A percentile compares a stretch with the other conserved stretches of the same genome.
phyloP scores from a whole-genome alignment of 768 basidiomycete genomes.

The Leucocoprinus leucothites region DNA sequence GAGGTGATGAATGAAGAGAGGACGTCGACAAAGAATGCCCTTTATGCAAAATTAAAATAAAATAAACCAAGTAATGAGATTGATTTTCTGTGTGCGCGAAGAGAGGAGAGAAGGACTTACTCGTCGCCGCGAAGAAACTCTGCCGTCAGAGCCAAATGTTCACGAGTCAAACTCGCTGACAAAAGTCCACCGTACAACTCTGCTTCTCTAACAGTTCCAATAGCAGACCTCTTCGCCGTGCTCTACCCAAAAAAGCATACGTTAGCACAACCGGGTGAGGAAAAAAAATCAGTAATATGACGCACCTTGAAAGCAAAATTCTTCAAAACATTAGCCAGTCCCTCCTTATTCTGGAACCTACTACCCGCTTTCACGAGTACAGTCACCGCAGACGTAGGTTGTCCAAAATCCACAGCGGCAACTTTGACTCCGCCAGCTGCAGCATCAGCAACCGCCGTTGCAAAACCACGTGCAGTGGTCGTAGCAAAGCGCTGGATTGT shows the following conservation, averaged over 20 bases:
- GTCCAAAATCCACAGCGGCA: constrained; percentile 77
- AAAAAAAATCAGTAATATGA: constrained; percentile 2
- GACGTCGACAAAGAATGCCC: constrained; percentile 86
- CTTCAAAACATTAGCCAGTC: constrained; percentile 92
- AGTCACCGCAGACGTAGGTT: constrained; percentile 83
- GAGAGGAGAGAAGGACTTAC: constrained; percentile 71
- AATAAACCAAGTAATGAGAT: background rate
- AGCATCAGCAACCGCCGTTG: constrained; percentile 70
- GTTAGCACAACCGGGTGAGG: background rate
- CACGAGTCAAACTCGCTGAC: constrained; percentile 78
- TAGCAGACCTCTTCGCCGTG: constrained; percentile 79
- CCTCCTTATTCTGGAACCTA: constrained; percentile 83
- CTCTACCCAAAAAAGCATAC: constrained; percentile 48
- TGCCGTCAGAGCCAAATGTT: constrained; percentile 90
- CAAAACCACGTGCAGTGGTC: constrained; percentile 55
- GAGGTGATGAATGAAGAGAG: constrained; percentile 83
- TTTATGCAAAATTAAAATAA: constrained; percentile 26
- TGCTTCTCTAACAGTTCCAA: constrained; percentile 88
- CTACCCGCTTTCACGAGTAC: constrained; percentile 91
- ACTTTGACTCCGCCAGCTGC: constrained; percentile 73
- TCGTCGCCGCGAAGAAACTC: constrained; percentile 96
- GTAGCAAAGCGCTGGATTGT: constrained; percentile 48
- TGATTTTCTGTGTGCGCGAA: background rate
- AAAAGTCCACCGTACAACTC: constrained; percentile 93
- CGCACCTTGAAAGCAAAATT: constrained; percentile 99